Conservation (phyloP, 306 rosid genomes). For the Pueraria montana region DNA sequence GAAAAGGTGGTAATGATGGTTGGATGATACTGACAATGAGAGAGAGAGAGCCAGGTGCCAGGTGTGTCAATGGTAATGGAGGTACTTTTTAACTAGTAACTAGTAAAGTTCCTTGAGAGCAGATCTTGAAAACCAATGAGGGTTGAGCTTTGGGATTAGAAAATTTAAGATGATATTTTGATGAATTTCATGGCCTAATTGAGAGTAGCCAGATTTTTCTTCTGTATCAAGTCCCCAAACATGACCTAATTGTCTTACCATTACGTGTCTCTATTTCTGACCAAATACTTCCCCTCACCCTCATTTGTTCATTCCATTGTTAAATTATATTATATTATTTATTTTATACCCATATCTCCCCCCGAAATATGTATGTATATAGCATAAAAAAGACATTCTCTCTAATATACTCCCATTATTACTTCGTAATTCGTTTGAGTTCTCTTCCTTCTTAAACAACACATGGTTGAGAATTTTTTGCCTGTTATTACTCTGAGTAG, state of each 20-base stretch:
- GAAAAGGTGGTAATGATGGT: constrained; percentile 39
- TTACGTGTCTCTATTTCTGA: constrained; percentile 47
- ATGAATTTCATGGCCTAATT: constrained; percentile 75
- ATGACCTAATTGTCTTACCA: constrained; percentile 35
- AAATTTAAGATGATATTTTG: constrained; percentile 52
- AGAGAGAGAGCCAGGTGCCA: constrained; percentile 43
- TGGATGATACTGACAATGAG: constrained; percentile 42
- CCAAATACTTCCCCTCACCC: constrained; percentile 40
- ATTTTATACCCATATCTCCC: constrained; percentile 23
- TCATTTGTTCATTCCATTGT: constrained; percentile 23
- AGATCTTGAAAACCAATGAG: constrained; percentile 70
- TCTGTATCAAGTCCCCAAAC: constrained; percentile 82
- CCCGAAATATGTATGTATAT: constrained; percentile 10
- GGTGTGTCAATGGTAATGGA: constrained; percentile 8
- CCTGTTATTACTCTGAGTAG: constrained; percentile 54
- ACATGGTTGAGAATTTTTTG: constrained; percentile 56
- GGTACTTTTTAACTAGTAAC: constrained; percentile 41
- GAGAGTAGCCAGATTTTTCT: constrained; percentile 29
- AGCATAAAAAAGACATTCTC: constrained; percentile 64
- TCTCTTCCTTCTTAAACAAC: constrained; percentile 38
- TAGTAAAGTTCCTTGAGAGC: constrained; percentile 50
- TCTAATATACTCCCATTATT: constrained; percentile 13
- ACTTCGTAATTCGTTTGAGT: constrained; percentile 22
- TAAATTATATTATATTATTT: neutral
- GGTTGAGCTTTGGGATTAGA: constrained; percentile 61